A percentile compares a stretch with the other conserved stretches of the same genome.
Conservation (phyloP, 164 flowering plant species). For the Stephania cephalantha region DNA sequence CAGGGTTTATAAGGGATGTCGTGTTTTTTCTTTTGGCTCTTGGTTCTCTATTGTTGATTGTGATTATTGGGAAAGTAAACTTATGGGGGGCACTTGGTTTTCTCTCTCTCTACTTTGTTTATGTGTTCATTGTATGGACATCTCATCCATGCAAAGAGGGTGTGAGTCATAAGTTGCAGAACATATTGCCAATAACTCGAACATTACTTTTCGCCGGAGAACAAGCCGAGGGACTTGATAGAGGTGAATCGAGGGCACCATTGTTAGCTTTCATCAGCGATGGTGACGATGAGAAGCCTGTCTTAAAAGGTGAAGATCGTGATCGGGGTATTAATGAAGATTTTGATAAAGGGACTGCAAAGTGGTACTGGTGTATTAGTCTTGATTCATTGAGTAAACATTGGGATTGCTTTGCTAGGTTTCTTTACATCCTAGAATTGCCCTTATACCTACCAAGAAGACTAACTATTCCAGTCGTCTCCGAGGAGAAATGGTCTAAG, state of each 20-base stretch:
- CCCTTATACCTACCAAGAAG: conserved; percentile 46
- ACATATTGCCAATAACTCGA: not conserved
- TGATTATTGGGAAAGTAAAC: conserved; percentile 31
- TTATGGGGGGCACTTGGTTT: conserved; percentile 53
- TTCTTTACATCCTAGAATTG: conserved; percentile 27
- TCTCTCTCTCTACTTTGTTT: conserved; percentile 46
- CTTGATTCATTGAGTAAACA: conserved; percentile 15
- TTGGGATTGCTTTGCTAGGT: conserved; percentile 8
- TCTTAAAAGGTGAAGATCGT: not conserved
- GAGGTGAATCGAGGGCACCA: conserved; percentile 19
- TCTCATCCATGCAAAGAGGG: conserved; percentile 15
- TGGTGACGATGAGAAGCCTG: conserved; percentile 4
- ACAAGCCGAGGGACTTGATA: not conserved
- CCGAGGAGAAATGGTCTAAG: conserved; percentile 49
- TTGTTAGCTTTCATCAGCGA: conserved; percentile 19
- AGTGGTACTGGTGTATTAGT: conserved; percentile 5
- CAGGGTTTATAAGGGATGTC: conserved; percentile 51
- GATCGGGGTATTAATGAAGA: conserved; percentile 9
- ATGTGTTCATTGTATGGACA: conserved; percentile 45
- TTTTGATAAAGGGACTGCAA: conserved; percentile 6
- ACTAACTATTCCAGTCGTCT: conserved; percentile 43
- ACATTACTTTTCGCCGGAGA: too few species aligned
- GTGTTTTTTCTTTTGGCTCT: conserved; percentile 47
- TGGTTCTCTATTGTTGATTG: conserved; percentile 30
- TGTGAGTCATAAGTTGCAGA: conserved; percentile 13